A percentile compares a stretch with the other conserved stretches of the same genome.
Conservation (phyloP, 2,329 filamentous ascomycete species). For the Pseudonectria foliicola region DNA sequence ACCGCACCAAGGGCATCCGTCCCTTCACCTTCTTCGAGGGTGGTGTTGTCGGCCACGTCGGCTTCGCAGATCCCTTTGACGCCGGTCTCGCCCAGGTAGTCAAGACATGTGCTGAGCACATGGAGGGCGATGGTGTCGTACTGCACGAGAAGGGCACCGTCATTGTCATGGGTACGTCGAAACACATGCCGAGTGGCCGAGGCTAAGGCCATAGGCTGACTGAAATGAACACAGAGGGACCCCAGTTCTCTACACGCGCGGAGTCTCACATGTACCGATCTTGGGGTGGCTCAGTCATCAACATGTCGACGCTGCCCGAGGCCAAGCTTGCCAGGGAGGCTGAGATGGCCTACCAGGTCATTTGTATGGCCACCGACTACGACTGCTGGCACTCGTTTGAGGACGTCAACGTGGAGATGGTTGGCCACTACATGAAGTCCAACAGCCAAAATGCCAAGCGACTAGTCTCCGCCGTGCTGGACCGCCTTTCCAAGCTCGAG, state of each 20-base stretch:
- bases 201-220: conserved; percentile 10
- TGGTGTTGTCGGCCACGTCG: conserved; percentile 87
- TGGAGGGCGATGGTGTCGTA: conserved; percentile 77
- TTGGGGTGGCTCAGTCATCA: conserved; percentile 93
- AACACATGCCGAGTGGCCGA: conserved; percentile 1
- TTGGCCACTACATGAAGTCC: conserved; percentile 91
- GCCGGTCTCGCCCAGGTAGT: conserved; percentile 68
- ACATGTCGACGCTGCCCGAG: conserved; percentile 95
- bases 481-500: conserved; percentile 73
- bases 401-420: conserved; percentile 92
- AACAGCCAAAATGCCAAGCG: conserved; percentile 83
- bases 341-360: conserved; percentile 95
- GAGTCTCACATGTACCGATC: conserved; percentile 92
- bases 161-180: conserved; percentile 72
- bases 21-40: conserved; percentile 95
- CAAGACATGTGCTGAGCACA: conserved; percentile 62
- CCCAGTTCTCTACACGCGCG: conserved; percentile 92
- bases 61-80: conserved; percentile 95
- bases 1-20: conserved; percentile 89
- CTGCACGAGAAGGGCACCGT: conserved; percentile 80
- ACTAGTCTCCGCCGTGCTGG: conserved; percentile 79
- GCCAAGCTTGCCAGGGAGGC: conserved; percentile 94
- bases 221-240: conserved; percentile 61
- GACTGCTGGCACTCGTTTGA: conserved; percentile 89
- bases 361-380: conserved; percentile 99